Evolutionary conservation across 2,329 filamentous ascomycete species (phyloP).

Genomic region (Fusarium compactum): DNA sequence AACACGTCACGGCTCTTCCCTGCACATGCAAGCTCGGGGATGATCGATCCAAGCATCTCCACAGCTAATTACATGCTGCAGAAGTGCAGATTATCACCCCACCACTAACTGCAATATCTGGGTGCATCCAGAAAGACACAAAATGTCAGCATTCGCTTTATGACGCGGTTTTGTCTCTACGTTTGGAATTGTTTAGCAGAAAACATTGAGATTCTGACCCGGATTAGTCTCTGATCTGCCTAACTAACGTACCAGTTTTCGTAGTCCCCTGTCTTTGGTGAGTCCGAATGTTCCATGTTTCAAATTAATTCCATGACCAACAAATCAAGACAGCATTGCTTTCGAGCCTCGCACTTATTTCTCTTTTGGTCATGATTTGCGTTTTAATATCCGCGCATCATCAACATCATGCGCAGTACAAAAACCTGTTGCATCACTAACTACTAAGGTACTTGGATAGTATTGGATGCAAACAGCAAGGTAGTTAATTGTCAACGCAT

Average conservation of each 20-base stretch:
- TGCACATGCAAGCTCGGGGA: conserved; percentile 19
- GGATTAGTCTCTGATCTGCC: conserved; percentile 20
- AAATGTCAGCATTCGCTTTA: background rate
- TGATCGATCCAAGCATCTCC: conserved; percentile 38
- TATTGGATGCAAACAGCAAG: conserved; percentile 1
- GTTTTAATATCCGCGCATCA: background rate
- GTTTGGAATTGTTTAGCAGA: conserved; percentile 21
- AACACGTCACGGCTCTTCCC: conserved; percentile 12
- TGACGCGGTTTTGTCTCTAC: conserved; percentile 24
- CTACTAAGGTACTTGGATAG: background rate
- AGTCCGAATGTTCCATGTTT: conserved; percentile 35
- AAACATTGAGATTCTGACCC: background rate
- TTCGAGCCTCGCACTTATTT: conserved; percentile 1
- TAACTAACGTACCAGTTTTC: conserved; percentile 9
- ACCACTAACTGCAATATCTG: conserved; percentile 33
- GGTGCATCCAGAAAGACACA: conserved; percentile 22
- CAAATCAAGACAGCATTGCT: background rate
- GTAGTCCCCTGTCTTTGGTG: conserved; percentile 12
- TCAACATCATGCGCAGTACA: background rate
- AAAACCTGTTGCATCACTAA: background rate
- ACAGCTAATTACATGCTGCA: conserved; percentile 39
- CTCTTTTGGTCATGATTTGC: background rate
- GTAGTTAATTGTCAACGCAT: background rate
- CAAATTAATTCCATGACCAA: conserved; percentile 30
- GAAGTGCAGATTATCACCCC: conserved; percentile 17